Evolutionary conservation across 768 basidiomycete genomes (phyloP).

Genomic region (Mycena vitilis): DNA sequence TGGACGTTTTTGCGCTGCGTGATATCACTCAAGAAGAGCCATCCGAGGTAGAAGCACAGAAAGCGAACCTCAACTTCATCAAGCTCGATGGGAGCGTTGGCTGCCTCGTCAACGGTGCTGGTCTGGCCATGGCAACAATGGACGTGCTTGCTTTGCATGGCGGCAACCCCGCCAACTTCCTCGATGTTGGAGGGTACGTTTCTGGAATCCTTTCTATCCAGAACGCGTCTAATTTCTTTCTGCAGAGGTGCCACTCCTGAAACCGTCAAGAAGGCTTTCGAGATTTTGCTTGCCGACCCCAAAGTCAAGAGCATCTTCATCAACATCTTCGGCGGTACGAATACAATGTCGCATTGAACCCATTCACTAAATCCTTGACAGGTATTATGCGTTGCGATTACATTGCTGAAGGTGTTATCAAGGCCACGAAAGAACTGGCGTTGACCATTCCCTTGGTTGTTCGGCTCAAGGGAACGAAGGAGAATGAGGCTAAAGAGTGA

Average conservation of each 20-base stretch:
- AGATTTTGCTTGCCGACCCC: conserved; percentile 89
- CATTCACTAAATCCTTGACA: conserved; percentile 37
- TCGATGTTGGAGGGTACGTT: conserved; percentile 93
- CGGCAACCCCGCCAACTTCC: conserved; percentile 97
- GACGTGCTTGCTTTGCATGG: conserved; percentile 97
- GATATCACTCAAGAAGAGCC: conserved; percentile 96
- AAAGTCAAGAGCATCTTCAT: conserved; percentile 99
- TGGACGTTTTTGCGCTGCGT: conserved; percentile 88
- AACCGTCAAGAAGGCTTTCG: conserved; percentile 99
- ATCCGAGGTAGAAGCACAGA: conserved; percentile 97
- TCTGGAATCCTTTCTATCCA: not conserved
- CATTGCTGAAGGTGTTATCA: conserved; percentile 98
- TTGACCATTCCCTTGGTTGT: conserved; percentile 91
- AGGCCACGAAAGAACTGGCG: conserved; percentile 92
- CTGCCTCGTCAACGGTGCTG: conserved; percentile 98
- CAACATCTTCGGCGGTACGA: conserved; percentile 91
- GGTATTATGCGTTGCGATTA: conserved; percentile 99
- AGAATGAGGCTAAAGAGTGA: conserved; percentile 93
- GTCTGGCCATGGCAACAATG: conserved; percentile 99
- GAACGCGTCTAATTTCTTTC: conserved; percentile 23
- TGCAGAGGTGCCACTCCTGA: conserved; percentile 95
- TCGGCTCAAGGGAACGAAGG: conserved; percentile 96
- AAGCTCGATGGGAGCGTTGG: conserved; percentile 98
- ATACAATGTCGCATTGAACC: conserved; percentile 9
- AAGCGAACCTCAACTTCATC: conserved; percentile 97